These are phyloP conservation scores for Podila epigama DNA, from an alignment of 192 early-diverging fungal genomes.

Conservation along the genomic window DNA sequence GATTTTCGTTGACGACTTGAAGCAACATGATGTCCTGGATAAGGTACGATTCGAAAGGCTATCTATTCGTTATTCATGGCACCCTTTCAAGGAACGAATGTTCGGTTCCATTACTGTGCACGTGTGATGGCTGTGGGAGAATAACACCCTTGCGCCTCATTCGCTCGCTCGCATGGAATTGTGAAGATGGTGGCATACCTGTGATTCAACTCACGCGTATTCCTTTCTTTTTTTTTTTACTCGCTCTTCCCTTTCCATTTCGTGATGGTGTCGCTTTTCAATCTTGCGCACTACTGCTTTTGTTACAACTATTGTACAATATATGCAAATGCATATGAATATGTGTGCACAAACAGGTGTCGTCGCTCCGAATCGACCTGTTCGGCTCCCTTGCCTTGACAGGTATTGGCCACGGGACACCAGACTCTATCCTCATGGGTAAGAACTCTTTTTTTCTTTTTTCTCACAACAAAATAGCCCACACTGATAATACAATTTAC, in stretches of 20 bases:
- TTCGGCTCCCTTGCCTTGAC: constrained; percentile 95
- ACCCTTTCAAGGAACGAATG: no score
- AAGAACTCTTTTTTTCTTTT: constrained; percentile 4
- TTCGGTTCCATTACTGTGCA: no score
- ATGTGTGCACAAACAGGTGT: constrained; percentile 39
- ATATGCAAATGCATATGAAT: constrained; percentile 12
- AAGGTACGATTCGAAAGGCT: constrained; percentile 53
- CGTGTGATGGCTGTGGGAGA: no score
- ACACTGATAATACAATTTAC: no score
- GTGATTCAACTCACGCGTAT: constrained; percentile 51
- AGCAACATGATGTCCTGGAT: constrained; percentile 68
- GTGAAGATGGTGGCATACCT: background rate
- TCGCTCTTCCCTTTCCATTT: constrained; percentile 3
- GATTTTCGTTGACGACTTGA: constrained; percentile 90
- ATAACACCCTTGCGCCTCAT: no score
- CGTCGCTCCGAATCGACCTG: constrained; percentile 79
- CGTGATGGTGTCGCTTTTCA: constrained; percentile 34
- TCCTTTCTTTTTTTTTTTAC: constrained; percentile 9
- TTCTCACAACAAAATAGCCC: no score
- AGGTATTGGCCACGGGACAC: constrained; percentile 95
- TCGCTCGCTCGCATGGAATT: background rate
- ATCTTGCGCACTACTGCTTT: constrained; percentile 28
- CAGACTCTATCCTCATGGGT: constrained; percentile 84
- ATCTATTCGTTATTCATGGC: no score
- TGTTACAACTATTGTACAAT: background rate